These are phyloP conservation scores for Sporothrix dimorphospora DNA, from an alignment of 2,329 filamentous ascomycete genomes.

Conservation along the genomic window DNA sequence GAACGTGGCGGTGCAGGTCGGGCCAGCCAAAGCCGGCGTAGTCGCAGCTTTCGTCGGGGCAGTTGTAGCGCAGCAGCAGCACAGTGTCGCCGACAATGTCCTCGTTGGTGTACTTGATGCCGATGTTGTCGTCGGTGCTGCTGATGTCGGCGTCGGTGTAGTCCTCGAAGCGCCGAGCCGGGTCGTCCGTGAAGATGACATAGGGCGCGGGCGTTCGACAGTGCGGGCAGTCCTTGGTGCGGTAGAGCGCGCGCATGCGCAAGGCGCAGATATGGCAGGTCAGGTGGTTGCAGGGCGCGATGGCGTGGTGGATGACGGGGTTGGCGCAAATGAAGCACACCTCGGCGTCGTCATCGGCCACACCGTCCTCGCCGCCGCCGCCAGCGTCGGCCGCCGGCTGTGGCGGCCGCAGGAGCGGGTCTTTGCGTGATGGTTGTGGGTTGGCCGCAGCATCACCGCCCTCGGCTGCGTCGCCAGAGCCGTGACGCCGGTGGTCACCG, in stretches of 20 bases:
- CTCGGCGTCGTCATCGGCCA: slow-evolving; percentile 62
- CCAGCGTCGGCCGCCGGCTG: slow-evolving; percentile 18
- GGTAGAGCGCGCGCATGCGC: slow-evolving; percentile 89
- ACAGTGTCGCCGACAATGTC: slow-evolving; percentile 92
- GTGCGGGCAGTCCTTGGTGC: slow-evolving; percentile 95
- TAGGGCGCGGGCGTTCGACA: slow-evolving; percentile 78
- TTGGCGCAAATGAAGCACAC: slow-evolving; percentile 98
- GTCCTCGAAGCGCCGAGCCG: slow-evolving; percentile 81
- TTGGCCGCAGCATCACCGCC: background rate
- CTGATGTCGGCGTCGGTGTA: slow-evolving; percentile 74
- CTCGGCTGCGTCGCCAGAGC: background rate
- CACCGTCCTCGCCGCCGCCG: slow-evolving; percentile 26
- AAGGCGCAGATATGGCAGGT: slow-evolving; percentile 96
- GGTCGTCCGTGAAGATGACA: slow-evolving; percentile 90
- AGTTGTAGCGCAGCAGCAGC: slow-evolving; percentile 89
- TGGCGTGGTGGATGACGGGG: slow-evolving; percentile 80
- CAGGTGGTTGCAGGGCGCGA: slow-evolving; percentile 92
- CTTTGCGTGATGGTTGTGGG: slow-evolving; percentile 19
- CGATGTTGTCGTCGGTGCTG: slow-evolving; percentile 79
- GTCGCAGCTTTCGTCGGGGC: slow-evolving; percentile 78
- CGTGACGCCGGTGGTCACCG: slow-evolving; percentile 3
- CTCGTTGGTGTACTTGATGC: slow-evolving; percentile 86
- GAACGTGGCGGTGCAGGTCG: slow-evolving; percentile 73
- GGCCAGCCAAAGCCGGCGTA: slow-evolving; percentile 73
- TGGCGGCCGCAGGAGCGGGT: slow-evolving; percentile 12